Base-by-base conservation (phyloP, 2,329 filamentous ascomycete genomes). In the Dothidotthia symphoricarpi region DNA sequence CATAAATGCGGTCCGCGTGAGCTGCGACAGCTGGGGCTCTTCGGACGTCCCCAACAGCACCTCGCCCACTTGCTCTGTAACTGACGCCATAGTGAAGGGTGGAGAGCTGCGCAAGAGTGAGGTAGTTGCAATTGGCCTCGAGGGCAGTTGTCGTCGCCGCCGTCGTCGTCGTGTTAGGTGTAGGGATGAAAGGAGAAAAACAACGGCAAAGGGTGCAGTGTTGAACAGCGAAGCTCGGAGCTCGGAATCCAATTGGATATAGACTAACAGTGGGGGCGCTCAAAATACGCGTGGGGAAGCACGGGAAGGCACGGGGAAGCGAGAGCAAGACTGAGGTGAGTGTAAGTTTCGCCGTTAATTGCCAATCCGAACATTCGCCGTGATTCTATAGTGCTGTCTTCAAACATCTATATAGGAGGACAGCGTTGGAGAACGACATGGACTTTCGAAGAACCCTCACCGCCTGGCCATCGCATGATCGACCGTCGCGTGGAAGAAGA, bases 1-100 rank as follows among this genome's bases (percentile, higher is more conserved):
- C 55, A 82, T 70, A 69, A 97, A 98, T 47, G 82, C 82, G 41
- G 81, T 75, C 69, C 83, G 86, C 49, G 84, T 83, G 67, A 90
- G 83, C 45, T 80, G 76, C 32, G 88, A 89, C 51, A 91, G 71
- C 65, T 85, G 76, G 19, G 76, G 69, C 54, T 75, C 75, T 25
- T 74, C 68, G 39, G 72, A 68, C 37, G 69, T 70, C 51, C 88
- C 88, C 44, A 93, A 70, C 56, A 95, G 76, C 55, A 79, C 66
- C 59, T 74, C 72, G 52, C 69, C 67, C 46, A 74, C 69, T 57
- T 67, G 80, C 73, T 90, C 88, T 73, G 88, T 94, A 66, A 94
- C 81, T 45, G 78, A 58, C 28, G 63, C 57, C 63, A 67, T 67
- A 47, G 47, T 47, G 54, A 34, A 36, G 34, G 31, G 34, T 37